Evolutionary conservation across 768 basidiomycete species (phyloP).

Genomic region (Gautieria morchelliformis): DNA sequence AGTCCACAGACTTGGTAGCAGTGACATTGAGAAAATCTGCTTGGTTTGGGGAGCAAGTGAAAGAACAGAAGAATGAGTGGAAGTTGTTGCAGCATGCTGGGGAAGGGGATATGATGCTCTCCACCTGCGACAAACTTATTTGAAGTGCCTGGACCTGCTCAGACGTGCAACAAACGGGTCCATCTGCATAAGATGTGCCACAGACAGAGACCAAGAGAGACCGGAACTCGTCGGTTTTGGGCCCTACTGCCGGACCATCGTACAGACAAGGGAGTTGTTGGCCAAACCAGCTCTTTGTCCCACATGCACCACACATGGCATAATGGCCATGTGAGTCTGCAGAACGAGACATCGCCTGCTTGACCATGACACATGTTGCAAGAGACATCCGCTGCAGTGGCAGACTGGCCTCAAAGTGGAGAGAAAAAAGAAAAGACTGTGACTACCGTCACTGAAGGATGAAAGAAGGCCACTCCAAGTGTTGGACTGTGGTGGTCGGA

Average conservation of each 20-base stretch:
- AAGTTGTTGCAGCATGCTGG: conserved; percentile 98
- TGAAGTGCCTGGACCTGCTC: too few species aligned
- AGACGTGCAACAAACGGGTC: too few species aligned
- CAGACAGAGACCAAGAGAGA: too few species aligned
- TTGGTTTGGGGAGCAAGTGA: too few species aligned
- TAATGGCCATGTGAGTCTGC: conserved; percentile 27
- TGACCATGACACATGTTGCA: neutral
- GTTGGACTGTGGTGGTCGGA: too few species aligned
- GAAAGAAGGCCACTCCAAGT: too few species aligned
- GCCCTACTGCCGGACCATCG: conserved; percentile 64
- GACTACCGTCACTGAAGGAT: too few species aligned
- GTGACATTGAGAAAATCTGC: conserved; percentile 75
- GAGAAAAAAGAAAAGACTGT: too few species aligned
- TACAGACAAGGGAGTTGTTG: conserved; percentile 86
- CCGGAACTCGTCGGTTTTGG: conserved; percentile 41
- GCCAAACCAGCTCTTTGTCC: conserved; percentile 61
- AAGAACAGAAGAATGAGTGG: conserved; percentile 84
- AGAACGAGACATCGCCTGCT: neutral
- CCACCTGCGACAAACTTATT: too few species aligned
- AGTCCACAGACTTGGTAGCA: conserved; percentile 77
- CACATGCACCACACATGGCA: conserved; percentile 85
- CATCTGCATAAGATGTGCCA: too few species aligned
- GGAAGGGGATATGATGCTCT: too few species aligned
- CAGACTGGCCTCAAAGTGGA: too few species aligned
- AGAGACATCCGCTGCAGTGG: neutral